phyloP scores from a whole-genome alignment of 805 yeast species.

The Myxozyma sirexii region DNA sequence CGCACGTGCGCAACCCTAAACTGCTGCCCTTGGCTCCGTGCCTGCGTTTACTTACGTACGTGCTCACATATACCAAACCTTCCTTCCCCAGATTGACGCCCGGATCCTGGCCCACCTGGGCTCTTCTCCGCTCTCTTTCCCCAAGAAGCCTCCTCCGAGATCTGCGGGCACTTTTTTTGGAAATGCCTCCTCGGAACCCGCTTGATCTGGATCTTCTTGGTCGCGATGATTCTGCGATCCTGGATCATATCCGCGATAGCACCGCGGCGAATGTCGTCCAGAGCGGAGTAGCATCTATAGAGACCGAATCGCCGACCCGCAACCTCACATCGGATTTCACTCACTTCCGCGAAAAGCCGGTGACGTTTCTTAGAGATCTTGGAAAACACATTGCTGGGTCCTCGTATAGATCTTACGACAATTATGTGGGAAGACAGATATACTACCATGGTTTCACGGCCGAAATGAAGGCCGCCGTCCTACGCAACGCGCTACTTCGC shows the following conservation, averaged over 20 bases:
- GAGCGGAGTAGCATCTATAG: not conserved
- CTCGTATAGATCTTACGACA: slow-evolving; percentile 45
- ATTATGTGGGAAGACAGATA: slow-evolving; percentile 44
- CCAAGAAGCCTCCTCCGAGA: no score
- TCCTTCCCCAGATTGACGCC: not conserved
- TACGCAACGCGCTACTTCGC: slow-evolving; percentile 40
- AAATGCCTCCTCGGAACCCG: slow-evolving; percentile 9
- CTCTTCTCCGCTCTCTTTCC: no score
- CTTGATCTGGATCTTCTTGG: slow-evolving; percentile 28
- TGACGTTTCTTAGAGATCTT: slow-evolving; percentile 40
- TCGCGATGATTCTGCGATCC: slow-evolving; percentile 26
- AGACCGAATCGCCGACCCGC: slow-evolving; percentile 34
- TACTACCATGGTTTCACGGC: slow-evolving; percentile 42
- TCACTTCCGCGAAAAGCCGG: slow-evolving; percentile 46
- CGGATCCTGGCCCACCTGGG: not conserved
- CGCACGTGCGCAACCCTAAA: not conserved
- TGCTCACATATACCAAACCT: not conserved
- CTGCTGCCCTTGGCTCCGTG: not conserved
- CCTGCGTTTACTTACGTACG: not conserved
- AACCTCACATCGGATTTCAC: slow-evolving; percentile 40
- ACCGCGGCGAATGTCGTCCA: slow-evolving; percentile 1
- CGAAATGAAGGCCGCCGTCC: slow-evolving; percentile 37
- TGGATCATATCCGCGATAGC: slow-evolving; percentile 25
- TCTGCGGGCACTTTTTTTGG: not conserved
- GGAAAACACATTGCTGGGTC: slow-evolving; percentile 42